Base-by-base conservation (phyloP, 2,329 filamentous ascomycete species). In the Aphanocladium album region DNA sequence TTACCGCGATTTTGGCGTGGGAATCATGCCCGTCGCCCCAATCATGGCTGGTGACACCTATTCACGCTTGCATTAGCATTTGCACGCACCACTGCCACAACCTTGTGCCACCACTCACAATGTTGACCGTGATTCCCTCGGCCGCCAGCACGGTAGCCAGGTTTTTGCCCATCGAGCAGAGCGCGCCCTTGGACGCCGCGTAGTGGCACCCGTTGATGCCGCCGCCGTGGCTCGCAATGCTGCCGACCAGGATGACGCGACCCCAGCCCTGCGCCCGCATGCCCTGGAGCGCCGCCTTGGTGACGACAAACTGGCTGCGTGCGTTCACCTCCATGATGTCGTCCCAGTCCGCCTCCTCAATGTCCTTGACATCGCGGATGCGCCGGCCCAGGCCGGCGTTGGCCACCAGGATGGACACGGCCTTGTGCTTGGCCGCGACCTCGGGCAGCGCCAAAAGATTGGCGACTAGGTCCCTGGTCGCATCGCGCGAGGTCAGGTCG, bases 41-140 rank as follows among this genome's bases (percentile, higher is more conserved):
- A 89, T 88, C 84, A 89, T 88, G 2, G 85, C 86, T 0, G 86
- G 86, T 3, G 84, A 83, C n/a, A 89, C 83, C 64, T 88, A 7
- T 25, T n/a, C 8, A 21, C 33, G 11, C 37, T 19, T 43, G 45
- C 55, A 46, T 35, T 8, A 11, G 19, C 25, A 8, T 21, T 41
- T 19, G 17, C n/a, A 21, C 27, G 1, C n/a, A 2, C 3, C 35
- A 8, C 5, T 35, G 7, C 9, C 21, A 3, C n/a, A 8, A 19
- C 21, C 14, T 17, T n/a, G n/a, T n/a, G n/a, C 21, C 17, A 51
- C 19, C 16, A 41, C 60, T 49, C 43, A 62, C 60, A 57, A 60
- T 85, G 62, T 89, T 88, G 60, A 88, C 83, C 16, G 84, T 86
- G 65, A 89, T 85, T 35, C 85, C 84, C 65, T 78, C 79, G 60